A percentile compares a stretch with the other conserved stretches of the same genome.
These are phyloP conservation scores for Nematocida ironsii DNA, from an alignment of 371 early-diverging fungal genomes.

Conservation along the genomic window DNA sequence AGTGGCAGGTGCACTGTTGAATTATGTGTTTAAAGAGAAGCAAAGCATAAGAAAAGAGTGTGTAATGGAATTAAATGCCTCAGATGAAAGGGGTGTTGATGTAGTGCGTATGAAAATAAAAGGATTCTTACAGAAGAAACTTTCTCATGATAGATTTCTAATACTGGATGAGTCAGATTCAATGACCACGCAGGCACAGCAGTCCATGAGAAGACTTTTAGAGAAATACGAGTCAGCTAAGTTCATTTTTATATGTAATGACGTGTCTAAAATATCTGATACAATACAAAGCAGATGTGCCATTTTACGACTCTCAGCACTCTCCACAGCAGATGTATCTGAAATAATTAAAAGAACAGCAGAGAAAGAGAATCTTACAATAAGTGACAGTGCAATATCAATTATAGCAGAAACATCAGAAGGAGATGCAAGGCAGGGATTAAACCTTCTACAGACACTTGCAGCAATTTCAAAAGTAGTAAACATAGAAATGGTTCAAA, in stretches of 20 bases:
- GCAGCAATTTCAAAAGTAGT: constrained; percentile 31
- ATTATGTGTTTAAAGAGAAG: constrained; percentile 76
- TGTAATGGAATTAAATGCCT: constrained; percentile 92
- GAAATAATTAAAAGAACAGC: constrained; percentile 78
- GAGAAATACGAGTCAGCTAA: constrained; percentile 87
- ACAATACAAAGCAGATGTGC: constrained; percentile 97
- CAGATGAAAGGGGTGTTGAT: constrained; percentile 96
- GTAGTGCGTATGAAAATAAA: constrained; percentile 92
- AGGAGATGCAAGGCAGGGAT: constrained; percentile 95
- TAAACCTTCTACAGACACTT: constrained; percentile 82
- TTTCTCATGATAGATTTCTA: constrained; percentile 77
- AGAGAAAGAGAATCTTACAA: constrained; percentile 74
- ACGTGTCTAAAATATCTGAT: constrained; percentile 91
- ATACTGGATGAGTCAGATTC: constrained; percentile 93
- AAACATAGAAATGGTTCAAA: background rate
- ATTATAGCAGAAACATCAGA: constrained; percentile 88
- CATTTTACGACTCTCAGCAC: constrained; percentile 77
- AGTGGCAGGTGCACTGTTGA: constrained; percentile 81
- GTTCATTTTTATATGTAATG: constrained; percentile 94
- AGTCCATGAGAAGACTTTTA: constrained; percentile 90
- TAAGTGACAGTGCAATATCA: constrained; percentile 71
- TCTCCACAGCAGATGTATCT: constrained; percentile 76
- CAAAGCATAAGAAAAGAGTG: constrained; percentile 87
- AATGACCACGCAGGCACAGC: constrained; percentile 72
- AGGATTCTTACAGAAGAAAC: constrained; percentile 90